Evolutionary conservation across 2,329 filamentous ascomycete species (phyloP).

Genomic region (Trichoderma simmonsii): DNA sequence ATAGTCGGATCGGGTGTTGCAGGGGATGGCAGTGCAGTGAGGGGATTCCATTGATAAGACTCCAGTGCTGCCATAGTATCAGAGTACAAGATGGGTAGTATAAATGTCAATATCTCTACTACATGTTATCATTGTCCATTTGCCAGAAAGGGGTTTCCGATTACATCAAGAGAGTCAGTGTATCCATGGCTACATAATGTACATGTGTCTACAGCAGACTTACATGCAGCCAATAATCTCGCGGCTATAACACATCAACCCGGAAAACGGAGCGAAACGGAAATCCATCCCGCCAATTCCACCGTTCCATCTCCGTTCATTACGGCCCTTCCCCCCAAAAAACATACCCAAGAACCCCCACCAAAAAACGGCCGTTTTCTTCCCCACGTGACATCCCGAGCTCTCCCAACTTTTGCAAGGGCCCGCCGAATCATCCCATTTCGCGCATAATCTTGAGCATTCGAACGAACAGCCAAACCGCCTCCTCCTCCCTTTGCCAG

Average conservation of each 20-base stretch:
- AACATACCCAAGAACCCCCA: neutral
- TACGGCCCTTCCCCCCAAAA: neutral
- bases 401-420: constrained; percentile 31
- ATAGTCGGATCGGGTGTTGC: neutral
- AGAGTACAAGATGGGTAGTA: neutral
- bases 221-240: neutral
- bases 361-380: neutral
- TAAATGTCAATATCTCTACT: neutral
- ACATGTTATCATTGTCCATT: neutral
- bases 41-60: too few relatives aligned
- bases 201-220: neutral
- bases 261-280: neutral
- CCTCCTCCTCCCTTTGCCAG: too few relatives aligned
- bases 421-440: constrained; percentile 33
- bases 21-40: too few relatives aligned
- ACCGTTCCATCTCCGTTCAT: neutral
- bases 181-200: neutral
- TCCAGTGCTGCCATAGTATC: too few relatives aligned
- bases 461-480: neutral
- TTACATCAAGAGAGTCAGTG: neutral
- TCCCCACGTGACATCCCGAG: constrained; percentile 35
- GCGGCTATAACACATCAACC: neutral
- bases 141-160: neutral
- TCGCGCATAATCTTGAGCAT: constrained; percentile 31
- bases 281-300: neutral